Conservation (phyloP, 179 eudicot species). For the Heliamphora pulchella region DNA sequence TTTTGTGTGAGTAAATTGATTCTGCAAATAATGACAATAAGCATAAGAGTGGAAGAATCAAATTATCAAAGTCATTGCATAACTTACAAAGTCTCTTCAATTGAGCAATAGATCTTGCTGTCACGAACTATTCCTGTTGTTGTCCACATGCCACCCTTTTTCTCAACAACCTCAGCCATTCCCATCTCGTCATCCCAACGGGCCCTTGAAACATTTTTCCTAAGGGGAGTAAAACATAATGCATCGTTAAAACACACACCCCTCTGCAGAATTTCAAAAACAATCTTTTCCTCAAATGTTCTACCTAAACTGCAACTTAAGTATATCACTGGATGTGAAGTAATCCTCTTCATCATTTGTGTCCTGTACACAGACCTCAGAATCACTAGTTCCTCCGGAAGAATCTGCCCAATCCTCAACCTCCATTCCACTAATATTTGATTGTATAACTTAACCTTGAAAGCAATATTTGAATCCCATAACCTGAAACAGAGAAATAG, state of each 20-base stretch:
- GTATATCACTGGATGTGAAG: slow-evolving; percentile 23
- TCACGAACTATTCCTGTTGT: slow-evolving; percentile 63
- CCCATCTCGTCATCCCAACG: slow-evolving; percentile 56
- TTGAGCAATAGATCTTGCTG: slow-evolving; percentile 49
- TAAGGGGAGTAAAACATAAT: slow-evolving; percentile 16
- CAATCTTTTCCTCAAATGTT: background rate
- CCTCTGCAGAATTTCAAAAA: background rate
- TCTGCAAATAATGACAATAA: background rate
- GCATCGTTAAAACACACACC: background rate
- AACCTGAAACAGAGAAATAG: background rate
- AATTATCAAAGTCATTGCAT: background rate
- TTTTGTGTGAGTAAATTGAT: background rate
- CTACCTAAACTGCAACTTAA: slow-evolving; percentile 51
- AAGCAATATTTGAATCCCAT: background rate
- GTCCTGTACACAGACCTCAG: slow-evolving; percentile 34
- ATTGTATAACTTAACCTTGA: background rate
- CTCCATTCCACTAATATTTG: slow-evolving; percentile 21
- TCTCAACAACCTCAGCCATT: slow-evolving; percentile 74
- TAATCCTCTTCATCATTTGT: slow-evolving; percentile 36
- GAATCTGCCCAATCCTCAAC: slow-evolving; percentile 31
- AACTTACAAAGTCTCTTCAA: slow-evolving; percentile 82
- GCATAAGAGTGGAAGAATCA: background rate
- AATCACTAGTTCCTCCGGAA: slow-evolving; percentile 32
- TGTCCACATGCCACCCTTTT: slow-evolving; percentile 58
- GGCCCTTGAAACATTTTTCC: slow-evolving; percentile 54